These are phyloP conservation scores for Mycena galericulata DNA, from an alignment of 768 basidiomycete species.

Conservation along the genomic window DNA sequence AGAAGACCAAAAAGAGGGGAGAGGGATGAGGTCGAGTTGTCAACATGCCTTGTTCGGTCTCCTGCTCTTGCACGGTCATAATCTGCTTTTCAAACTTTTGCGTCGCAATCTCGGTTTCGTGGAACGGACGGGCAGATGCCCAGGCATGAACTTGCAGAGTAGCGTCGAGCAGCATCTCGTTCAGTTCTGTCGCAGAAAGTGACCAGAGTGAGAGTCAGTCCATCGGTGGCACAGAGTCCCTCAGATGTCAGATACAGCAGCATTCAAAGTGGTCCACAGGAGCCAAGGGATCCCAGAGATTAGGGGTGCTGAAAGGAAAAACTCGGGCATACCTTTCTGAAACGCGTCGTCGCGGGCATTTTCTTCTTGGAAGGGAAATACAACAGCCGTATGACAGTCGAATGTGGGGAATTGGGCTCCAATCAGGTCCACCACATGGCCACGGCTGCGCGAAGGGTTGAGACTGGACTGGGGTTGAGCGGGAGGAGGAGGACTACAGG, in stretches of 20 bases:
- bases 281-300: not conserved
- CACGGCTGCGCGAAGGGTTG: slow-evolving; percentile 2
- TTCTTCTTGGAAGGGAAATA: slow-evolving; percentile 51
- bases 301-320: not conserved
- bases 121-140: slow-evolving; percentile 48
- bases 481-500: slow-evolving; percentile 20
- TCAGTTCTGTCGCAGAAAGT: slow-evolving; percentile 43
- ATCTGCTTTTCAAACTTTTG: slow-evolving; percentile 44
- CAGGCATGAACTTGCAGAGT: slow-evolving; percentile 52
- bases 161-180: slow-evolving; percentile 46
- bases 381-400: slow-evolving; percentile 43
- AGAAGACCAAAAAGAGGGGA: not conserved
- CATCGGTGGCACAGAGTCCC: not conserved
- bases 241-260: not conserved
- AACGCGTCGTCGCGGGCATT: slow-evolving; percentile 41
- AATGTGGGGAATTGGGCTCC: slow-evolving; percentile 42
- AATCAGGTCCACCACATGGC: slow-evolving; percentile 37
- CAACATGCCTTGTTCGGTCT: slow-evolving; percentile 53
- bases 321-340: slow-evolving; percentile 44
- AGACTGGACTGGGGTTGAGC: slow-evolving; percentile 17
- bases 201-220: slow-evolving; percentile 20
- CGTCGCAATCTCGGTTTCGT: slow-evolving; percentile 44
- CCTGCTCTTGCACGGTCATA: slow-evolving; percentile 40
- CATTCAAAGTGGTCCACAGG: not conserved
- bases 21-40: slow-evolving; percentile 16